Percentiles rank a stretch among this genome's conserved stretches.
Conservation (phyloP, 768 basidiomycete species). For the Sarcodon aspratus region DNA sequence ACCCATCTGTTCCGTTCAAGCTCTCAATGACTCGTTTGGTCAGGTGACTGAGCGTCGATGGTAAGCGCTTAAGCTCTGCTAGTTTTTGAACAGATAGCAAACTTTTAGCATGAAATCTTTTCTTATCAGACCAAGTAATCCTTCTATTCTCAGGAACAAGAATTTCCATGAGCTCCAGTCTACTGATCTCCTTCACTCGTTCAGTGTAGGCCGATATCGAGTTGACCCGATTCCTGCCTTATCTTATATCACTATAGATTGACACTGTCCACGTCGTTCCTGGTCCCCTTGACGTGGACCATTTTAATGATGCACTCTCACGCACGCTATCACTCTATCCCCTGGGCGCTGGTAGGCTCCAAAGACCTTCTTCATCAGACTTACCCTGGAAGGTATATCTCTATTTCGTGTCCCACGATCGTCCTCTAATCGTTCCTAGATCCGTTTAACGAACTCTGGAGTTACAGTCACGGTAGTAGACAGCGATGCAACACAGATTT, state of each 20-base stretch:
- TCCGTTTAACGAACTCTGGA: slow-evolving; percentile 4
- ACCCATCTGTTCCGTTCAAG: too few relatives aligned
- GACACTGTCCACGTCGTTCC: slow-evolving; percentile 8
- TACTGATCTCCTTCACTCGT: too few relatives aligned
- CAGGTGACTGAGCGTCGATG: too few relatives aligned
- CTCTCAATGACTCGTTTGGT: too few relatives aligned
- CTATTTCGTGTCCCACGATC: neutral
- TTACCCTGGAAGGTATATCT: slow-evolving; percentile 4
- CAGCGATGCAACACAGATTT: slow-evolving; percentile 5
- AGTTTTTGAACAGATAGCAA: too few relatives aligned
- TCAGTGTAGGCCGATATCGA: too few relatives aligned
- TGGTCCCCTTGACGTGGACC: slow-evolving; percentile 2
- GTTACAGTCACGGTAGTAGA: slow-evolving; percentile 5
- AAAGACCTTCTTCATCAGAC: neutral
- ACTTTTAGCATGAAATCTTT: too few relatives aligned
- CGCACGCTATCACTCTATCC: slow-evolving; percentile 5
- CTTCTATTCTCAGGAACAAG: too few relatives aligned
- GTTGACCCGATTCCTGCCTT: neutral
- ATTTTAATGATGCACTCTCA: slow-evolving; percentile 5
- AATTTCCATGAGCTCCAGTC: too few relatives aligned
- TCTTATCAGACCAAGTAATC: too few relatives aligned
- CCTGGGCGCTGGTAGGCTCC: slow-evolving; percentile 5
- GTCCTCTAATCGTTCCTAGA: neutral
- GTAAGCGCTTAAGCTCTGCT: too few relatives aligned
- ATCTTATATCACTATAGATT: slow-evolving; percentile 1